phyloP scores from a whole-genome alignment of 176 grass and related monocot genomes.

The Hordeum marinum region DNA sequence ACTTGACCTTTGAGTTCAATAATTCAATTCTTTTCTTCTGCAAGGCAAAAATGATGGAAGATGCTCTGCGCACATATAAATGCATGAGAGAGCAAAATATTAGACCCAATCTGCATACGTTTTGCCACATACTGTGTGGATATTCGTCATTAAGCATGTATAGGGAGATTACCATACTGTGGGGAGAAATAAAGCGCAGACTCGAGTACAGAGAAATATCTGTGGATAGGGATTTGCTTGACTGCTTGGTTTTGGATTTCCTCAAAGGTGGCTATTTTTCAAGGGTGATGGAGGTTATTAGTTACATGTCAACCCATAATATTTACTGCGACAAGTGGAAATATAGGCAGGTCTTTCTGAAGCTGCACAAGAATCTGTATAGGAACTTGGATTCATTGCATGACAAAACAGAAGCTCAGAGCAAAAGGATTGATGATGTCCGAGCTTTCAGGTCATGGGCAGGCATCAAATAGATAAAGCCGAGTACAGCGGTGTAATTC shows the following conservation, averaged over 20 bases:
- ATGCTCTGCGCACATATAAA: slow-evolving; percentile 77
- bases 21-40: slow-evolving; percentile 89
- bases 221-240: slow-evolving; percentile 66
- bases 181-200: slow-evolving; percentile 86
- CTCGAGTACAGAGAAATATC: slow-evolving; percentile 40
- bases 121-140: slow-evolving; percentile 62
- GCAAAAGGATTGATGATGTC: slow-evolving; percentile 72
- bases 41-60: slow-evolving; percentile 92
- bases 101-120: slow-evolving; percentile 57
- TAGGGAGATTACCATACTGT: slow-evolving; percentile 78
- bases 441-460: slow-evolving; percentile 71
- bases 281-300: slow-evolving; percentile 75
- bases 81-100: slow-evolving; percentile 74
- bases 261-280: slow-evolving; percentile 85
- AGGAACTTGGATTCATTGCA: slow-evolving; percentile 61
- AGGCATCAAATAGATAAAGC: slow-evolving; percentile 38
- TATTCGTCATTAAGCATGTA: slow-evolving; percentile 70
- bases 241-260: slow-evolving; percentile 69
- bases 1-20: slow-evolving; percentile 62
- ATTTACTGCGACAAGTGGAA: slow-evolving; percentile 84
- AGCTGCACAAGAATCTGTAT: slow-evolving; percentile 74
- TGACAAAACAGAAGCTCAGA: slow-evolving; percentile 72
- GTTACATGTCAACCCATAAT: slow-evolving; percentile 60
- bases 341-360: slow-evolving; percentile 59
- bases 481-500: not conserved